These are phyloP conservation scores for Fraxinus sp. DNA, from an alignment of 305 asterid species.

Conservation along the genomic window DNA sequence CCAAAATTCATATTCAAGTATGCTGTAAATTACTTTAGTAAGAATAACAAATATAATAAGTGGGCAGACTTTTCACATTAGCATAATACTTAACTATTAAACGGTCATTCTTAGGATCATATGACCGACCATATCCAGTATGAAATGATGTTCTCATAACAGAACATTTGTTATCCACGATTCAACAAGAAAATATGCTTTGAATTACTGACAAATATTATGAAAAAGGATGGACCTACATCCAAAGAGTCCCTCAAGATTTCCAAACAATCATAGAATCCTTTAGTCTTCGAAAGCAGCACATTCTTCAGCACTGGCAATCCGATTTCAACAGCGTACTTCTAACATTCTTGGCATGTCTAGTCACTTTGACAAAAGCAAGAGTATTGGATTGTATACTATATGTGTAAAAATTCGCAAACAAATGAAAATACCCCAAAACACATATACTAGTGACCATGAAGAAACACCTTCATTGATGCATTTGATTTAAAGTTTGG, in stretches of 20 bases:
- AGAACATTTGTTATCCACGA: neutral
- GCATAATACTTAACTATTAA: neutral
- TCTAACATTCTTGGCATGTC: conserved; percentile 51
- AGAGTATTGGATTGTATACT: neutral
- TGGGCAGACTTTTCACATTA: neutral
- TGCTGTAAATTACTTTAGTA: neutral
- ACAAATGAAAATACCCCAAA: neutral
- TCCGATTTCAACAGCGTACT: conserved; percentile 49
- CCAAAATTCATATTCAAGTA: too few species aligned
- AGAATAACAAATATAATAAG: neutral
- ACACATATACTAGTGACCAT: neutral
- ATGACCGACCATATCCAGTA: neutral
- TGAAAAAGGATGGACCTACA: conserved; percentile 47
- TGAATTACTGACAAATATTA: neutral
- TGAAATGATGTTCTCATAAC: neutral
- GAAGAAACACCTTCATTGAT: neutral
- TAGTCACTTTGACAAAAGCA: conserved; percentile 38
- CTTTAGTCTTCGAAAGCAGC: conserved; percentile 58
- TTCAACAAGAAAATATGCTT: neutral
- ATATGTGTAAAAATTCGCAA: neutral
- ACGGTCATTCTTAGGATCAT: neutral
- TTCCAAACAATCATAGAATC: conserved; percentile 56
- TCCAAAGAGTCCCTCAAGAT: conserved; percentile 54
- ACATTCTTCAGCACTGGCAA: conserved; percentile 55
- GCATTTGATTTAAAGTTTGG: conserved; percentile 4